Evolutionary conservation across 2,329 filamentous ascomycete species (phyloP).

Genomic region (Meredithiella fracta): DNA sequence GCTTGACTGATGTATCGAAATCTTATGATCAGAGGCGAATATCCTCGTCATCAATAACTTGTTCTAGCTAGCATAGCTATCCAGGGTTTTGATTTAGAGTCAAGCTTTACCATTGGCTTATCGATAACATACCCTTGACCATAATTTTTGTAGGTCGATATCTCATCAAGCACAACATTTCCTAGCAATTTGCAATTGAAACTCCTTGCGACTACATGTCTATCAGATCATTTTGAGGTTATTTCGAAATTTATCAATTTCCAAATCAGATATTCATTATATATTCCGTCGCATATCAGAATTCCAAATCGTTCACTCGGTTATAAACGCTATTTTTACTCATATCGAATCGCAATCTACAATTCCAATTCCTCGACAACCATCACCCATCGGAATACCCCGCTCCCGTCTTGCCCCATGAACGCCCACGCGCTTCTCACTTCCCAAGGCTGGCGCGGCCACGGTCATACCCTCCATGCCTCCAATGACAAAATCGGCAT

Average conservation of each 20-base stretch:
- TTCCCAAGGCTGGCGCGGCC: conserved; percentile 77
- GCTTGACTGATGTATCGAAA: too few species aligned
- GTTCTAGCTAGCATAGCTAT: neutral
- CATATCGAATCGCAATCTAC: neutral
- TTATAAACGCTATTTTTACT: too few species aligned
- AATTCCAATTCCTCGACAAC: neutral
- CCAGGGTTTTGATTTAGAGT: neutral
- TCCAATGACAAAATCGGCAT: conserved; percentile 58
- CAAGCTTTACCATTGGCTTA: neutral
- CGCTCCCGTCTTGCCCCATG: conserved; percentile 34
- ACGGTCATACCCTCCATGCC: conserved; percentile 73
- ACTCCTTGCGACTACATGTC: neutral
- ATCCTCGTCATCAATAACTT: too few species aligned
- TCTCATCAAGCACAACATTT: neutral
- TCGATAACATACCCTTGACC: neutral
- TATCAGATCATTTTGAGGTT: too few species aligned
- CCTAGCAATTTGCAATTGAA: neutral
- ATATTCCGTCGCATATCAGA: too few species aligned
- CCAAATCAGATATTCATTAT: too few species aligned
- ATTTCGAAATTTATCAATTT: too few species aligned
- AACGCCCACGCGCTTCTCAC: conserved; percentile 69
- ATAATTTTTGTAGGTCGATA: neutral
- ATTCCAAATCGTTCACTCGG: too few species aligned
- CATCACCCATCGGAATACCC: neutral
- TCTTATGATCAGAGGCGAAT: too few species aligned